Evolutionary conservation across 1,284 basidiomycete species (phyloP), one percentile per base, ranked within the genome.

Genomic region (Malassezia psittaci): DNA sequence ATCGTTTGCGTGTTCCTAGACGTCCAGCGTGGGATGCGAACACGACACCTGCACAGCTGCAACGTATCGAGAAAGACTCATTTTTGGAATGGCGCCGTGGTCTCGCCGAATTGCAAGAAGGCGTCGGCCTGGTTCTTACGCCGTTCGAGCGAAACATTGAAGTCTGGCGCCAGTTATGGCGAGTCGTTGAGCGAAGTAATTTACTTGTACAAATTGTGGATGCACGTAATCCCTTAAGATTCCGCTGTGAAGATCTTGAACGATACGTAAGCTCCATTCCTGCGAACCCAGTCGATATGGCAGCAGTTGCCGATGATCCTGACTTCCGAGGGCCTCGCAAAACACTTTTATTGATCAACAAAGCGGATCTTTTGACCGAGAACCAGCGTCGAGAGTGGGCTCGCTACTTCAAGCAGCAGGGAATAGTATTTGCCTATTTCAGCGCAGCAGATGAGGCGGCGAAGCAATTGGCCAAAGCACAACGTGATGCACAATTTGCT

Each of bases 381-480:
- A 81, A 84, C 55, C 94, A 98, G 78, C 83, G 93, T 85, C 54
- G 50, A 29, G 51, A 50, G 52, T 99, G 94, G 94, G 93, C 93
- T 29, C 85, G 91, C 67, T 90, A 94, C 76, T 96, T 98, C 69
- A 90, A 96, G 59, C 71, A 79, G 16, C 80, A 88, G 66, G 81
- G 82, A 7, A 81, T 96, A 46, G 80, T 80, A 57, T 96, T 89
- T 68, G 90, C 89, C 0, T 99, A 98, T 77, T 98, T 94, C 80
- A 98, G 93, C 32, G 94, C 94, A 5, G 82, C 86, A 11, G 86
- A 90, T 76, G 90, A 90, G 12, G 81, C 85, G 9, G 90, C 88
- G 7, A 72, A 88, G 19, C 90, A 93, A 49, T 61, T 62, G 5
- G 68, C 65, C 9, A 51, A 65, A 19, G 64, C 61, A 0, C 69